Conservation (phyloP, 1,284 basidiomycete species). For the Cronartium ribicola region DNA sequence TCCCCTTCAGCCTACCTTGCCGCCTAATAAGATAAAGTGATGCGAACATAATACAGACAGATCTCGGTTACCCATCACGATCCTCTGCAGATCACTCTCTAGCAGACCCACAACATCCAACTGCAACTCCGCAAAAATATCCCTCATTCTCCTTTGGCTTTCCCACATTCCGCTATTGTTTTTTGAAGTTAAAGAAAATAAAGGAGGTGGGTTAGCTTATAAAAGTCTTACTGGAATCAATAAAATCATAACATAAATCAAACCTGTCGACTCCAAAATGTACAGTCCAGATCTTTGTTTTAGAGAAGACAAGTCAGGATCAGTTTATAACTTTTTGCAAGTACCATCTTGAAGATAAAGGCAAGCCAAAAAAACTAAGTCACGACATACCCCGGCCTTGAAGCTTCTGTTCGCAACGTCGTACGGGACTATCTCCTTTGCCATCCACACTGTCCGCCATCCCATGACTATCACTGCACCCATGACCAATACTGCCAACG, state of each 20-base stretch:
- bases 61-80: constrained; percentile 84
- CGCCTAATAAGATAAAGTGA: constrained; percentile 30
- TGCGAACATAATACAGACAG: constrained; percentile 57
- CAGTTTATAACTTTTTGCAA: no score
- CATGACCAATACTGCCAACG: constrained; percentile 17
- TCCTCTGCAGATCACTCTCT: constrained; percentile 78
- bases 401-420: constrained; percentile 66
- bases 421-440: constrained; percentile 59
- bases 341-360: no score
- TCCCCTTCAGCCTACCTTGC: no score
- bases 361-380: no score
- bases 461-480: constrained; percentile 58
- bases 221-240: constrained; percentile 54
- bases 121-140: constrained; percentile 58
- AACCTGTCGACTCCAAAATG: constrained; percentile 59
- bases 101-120: constrained; percentile 58
- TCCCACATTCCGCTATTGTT: constrained; percentile 71
- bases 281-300: constrained; percentile 70
- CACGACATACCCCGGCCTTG: constrained; percentile 60
- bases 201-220: not conserved
- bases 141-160: constrained; percentile 71
- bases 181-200: not conserved
- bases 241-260: constrained; percentile 48
- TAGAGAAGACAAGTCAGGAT: no score
- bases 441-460: constrained; percentile 58